Evolutionary conservation across 208 protist species (phyloP), one percentile per base, ranked within the genome.

Genomic region (Hexamita inflata): DNA sequence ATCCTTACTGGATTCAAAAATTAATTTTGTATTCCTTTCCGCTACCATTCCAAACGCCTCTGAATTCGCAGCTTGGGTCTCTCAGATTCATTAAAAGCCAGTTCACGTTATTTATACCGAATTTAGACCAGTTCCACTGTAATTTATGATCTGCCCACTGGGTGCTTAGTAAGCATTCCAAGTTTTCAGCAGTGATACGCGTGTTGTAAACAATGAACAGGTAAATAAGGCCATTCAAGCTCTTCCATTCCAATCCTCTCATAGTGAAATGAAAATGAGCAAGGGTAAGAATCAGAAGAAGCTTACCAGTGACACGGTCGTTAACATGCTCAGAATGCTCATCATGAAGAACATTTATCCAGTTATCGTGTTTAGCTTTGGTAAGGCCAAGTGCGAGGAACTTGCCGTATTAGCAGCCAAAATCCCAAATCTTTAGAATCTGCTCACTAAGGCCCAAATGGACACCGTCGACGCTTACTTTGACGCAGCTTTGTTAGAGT

Each of bases 1-100:
- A 74, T 97, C 97, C 81, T 76, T 98, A 11, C 83, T 99, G 13
- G 95, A 94, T 1, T 86, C 94, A 59, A 90, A 60, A 35, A 59
- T 77, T 4, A 86, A 93, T 75, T 98, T 96, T 80, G 95, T 99
- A 32, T 99, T 99, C 81, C 89, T 99, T n/a, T 98, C 93, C 0
- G 97, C 97, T 28, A 99, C 97, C 7, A 98, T 99, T 76, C 95
- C 97, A n/a, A 99, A 99, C 85, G 94, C 95, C 24, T 74, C 82
- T 1, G 95, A 99, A 82, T 99, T 99, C 83, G 94, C 95, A 7
- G 84, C 91, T 59, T 99, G 97, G 96, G 94, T 99, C 70, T 90
- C 94, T 0, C 60, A 74, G 19, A 24, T 87, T 15, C 85, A 88
- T 66, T 35, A 76, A 4, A 93, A 96, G 61, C 93, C 94, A 67